Base-by-base conservation (phyloP, 2,329 filamentous ascomycete genomes). In the Botrytis galanthina region DNA sequence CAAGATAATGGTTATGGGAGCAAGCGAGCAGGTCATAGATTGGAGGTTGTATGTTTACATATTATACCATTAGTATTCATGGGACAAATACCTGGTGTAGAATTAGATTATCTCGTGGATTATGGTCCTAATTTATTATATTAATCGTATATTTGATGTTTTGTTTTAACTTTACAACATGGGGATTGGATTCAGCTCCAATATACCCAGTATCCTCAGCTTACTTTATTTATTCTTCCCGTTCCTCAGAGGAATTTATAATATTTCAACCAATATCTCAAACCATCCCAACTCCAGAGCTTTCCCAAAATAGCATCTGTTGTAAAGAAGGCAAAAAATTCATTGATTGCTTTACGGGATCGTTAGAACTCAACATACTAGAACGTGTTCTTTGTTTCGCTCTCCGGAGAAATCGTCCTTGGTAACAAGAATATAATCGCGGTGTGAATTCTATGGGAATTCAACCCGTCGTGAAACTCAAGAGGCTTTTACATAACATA, bases 41-140 rank as follows among this genome's bases (percentile, higher is more conserved):
- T 57, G 66, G 66, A 42, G 26, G 42, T 32, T 54, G 54, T 68
- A 39, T 68, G 48, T 39, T 57, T 57, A 35, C 35, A 68, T 42
- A 42, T 68, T 29, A 57, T 32, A 68, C 18, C 35, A 54, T 37
- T 48, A 37, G 39, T 32, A 51, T 37, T 29, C 14, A 29, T 22
- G 5, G 66, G 66, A 57, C 48, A n/a, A 26, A 39, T 26, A 42
- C 18, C 26, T 57, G n/a, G 35, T 42, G 69, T 66, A 71, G 44
- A 71, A 54, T 64, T 71, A 71, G 59, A 71, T 51, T 51, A 54
- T n/a, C 48, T 37, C 26, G 2, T n/a, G 44, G 69, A 20, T 42
- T 66, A 18, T 59, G n/a, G n/a, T 44, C n/a, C 48, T 39, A 44
- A 59, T 54, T 54, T 54, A 54, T 32, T 54, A 67, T 59, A 69